Percentiles rank a stretch among this genome's conserved stretches.
Conservation (phyloP, 2,329 filamentous ascomycete species). For the Claviceps pazoutovae region DNA sequence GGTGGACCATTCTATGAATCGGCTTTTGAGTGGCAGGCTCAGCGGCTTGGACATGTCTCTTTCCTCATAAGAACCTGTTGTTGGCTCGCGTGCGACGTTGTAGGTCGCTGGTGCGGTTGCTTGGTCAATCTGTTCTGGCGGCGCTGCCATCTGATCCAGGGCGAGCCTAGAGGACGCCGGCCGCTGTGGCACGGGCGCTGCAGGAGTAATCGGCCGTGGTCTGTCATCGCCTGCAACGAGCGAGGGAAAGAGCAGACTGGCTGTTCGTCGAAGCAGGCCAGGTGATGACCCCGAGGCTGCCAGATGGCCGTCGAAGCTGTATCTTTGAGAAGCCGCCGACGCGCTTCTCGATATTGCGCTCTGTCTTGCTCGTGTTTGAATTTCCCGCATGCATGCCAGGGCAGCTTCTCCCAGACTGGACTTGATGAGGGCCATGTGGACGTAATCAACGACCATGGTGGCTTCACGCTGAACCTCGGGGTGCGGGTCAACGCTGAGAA, state of each 20-base stretch:
- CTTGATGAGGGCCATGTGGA: slow-evolving; percentile 63
- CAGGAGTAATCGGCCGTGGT: slow-evolving; percentile 19
- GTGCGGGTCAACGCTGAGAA: slow-evolving; percentile 86
- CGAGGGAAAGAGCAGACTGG: slow-evolving; percentile 48
- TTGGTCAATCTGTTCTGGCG: slow-evolving; percentile 64
- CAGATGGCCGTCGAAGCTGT: slow-evolving; percentile 23
- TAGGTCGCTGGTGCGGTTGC: slow-evolving; percentile 55
- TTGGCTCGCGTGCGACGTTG: slow-evolving; percentile 60
- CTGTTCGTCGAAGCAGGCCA: slow-evolving; percentile 47
- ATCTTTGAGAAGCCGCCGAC: slow-evolving; percentile 28
- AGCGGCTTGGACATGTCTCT: slow-evolving; percentile 46
- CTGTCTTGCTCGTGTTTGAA: slow-evolving; percentile 38
- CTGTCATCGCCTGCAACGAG: slow-evolving; percentile 38
- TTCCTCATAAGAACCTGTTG: slow-evolving; percentile 60
- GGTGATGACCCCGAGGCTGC: slow-evolving; percentile 37
- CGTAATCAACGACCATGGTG: slow-evolving; percentile 69
- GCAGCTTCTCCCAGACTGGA: slow-evolving; percentile 62
- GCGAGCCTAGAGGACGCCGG: slow-evolving; percentile 24
- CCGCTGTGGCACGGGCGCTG: slow-evolving; percentile 14
- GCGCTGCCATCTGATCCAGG: slow-evolving; percentile 30
- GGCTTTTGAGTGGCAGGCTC: slow-evolving; percentile 62
- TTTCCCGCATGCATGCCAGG: slow-evolving; percentile 56
- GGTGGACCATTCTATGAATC: slow-evolving; percentile 88
- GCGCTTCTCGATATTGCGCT: slow-evolving; percentile 29
- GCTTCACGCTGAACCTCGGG: slow-evolving; percentile 84